Evolutionary conservation across 1,284 basidiomycete genomes (phyloP).

Genomic region (Microbotryum lychnidis-dioicae): DNA sequence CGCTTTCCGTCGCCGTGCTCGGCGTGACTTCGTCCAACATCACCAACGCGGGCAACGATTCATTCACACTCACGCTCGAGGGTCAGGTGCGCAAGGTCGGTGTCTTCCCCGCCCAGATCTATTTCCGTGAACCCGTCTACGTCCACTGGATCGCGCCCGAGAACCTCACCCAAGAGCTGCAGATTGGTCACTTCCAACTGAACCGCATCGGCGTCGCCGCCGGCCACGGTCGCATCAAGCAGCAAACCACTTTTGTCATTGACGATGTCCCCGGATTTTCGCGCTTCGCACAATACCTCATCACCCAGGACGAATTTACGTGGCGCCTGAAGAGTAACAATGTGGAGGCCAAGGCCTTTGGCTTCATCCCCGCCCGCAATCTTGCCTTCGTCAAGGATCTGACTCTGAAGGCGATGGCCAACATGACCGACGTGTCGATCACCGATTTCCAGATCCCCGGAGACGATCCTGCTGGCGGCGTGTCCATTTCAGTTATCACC

Average conservation of each 20-base stretch:
- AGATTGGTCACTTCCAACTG: conserved; percentile 33
- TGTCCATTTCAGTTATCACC: conserved; percentile 56
- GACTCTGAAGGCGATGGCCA: conserved; percentile 53
- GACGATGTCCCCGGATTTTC: conserved; percentile 36
- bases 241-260: conserved; percentile 40
- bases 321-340: conserved; percentile 57
- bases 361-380: conserved; percentile 54
- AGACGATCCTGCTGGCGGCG: conserved; percentile 60
- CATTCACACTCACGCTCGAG: conserved; percentile 39
- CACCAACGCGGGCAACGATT: conserved; percentile 36
- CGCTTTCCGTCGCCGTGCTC: conserved; percentile 38
- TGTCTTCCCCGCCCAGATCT: conserved; percentile 41
- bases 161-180: conserved; percentile 34
- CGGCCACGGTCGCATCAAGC: conserved; percentile 40
- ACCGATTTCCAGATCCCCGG: conserved; percentile 62
- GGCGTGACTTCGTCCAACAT: conserved; percentile 39
- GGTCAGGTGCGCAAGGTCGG: conserved; percentile 40
- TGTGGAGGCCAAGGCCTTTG: conserved; percentile 58
- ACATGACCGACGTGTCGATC: conserved; percentile 55
- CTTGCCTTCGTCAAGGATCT: conserved; percentile 53
- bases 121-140: conserved; percentile 38
- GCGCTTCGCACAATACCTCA: conserved; percentile 46
- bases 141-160: conserved; percentile 40
- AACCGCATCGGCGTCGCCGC: conserved; percentile 33
- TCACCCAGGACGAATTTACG: conserved; percentile 60